Evolutionary conservation across 2,329 filamentous ascomycete genomes (phyloP), one percentile per base, ranked within the genome.

Genomic region (Cladosporium sp.): DNA sequence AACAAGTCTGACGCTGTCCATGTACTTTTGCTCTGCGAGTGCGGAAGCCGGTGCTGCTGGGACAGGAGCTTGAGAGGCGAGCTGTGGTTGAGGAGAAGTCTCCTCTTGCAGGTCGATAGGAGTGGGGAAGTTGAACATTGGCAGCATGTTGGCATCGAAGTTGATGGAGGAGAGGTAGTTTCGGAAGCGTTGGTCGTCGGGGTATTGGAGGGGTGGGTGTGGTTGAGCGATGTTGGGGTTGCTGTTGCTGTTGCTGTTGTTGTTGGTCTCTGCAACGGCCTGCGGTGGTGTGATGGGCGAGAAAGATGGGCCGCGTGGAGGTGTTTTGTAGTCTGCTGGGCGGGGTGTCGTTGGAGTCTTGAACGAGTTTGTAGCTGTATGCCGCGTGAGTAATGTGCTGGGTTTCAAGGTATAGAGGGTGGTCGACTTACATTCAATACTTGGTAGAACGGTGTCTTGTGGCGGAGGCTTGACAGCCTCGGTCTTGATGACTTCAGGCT

Each of bases 381-480:
- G 2, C 32, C n/a, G 52, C 26, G 7, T n/a, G 11, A 55, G 15
- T 12, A 15, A 8, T 10, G n/a, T 34, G 1, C 41, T 21, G 41
- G 41, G 1, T 12, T 10, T 12, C 3, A 6, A 3, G n/a, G 41
- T 0, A 21, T n/a, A n/a, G n/a, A 18, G 10, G n/a, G n/a, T 1
- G 10, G n/a, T 2, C 11, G 41, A 47, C 41, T 21, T 47, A 24
- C 41, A 1, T 21, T 24, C 41, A n/a, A 47, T 47, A 15, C 41
- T 47, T 47, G 41, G 41, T 1, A 47, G 4, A 8, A 47, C 41
- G 41, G 41, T 2, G 8, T 21, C 41, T 24, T 4, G 41, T 12
- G n/a, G n/a, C n/a, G n/a, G 4, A 21, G 41, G 8, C n/a, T 47
- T n/a, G n/a, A 21, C n/a, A 7, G n/a, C 8, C 21, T 21, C 41